Evolutionary conservation across 1,139 yeast genomes (phyloP).

Genomic region (Hyphopichia khmerensis): DNA sequence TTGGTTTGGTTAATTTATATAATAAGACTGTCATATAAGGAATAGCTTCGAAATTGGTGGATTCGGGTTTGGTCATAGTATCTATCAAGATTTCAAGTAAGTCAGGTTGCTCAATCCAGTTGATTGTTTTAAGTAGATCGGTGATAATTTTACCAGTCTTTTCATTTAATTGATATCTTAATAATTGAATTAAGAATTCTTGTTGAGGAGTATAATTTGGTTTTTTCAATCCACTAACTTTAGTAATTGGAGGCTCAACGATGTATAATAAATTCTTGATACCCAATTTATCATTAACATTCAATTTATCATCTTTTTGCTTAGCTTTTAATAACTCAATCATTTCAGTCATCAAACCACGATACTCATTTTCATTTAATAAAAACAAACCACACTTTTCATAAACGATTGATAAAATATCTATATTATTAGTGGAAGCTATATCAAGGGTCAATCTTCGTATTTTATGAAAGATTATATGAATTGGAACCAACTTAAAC

Average conservation of each 20-base stretch:
- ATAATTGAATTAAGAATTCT: conserved; percentile 48
- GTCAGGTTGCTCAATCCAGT: conserved; percentile 44
- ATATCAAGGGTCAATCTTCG: conserved; percentile 54
- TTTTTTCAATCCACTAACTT: conserved; percentile 19
- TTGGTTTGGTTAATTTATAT: conserved; percentile 17
- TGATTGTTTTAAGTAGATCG: conserved; percentile 42
- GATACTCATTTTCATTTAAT: conserved; percentile 59
- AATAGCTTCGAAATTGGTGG: conserved; percentile 57
- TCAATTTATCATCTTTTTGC: conserved; percentile 49
- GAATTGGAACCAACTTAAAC: conserved; percentile 72
- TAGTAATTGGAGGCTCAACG: conserved; percentile 57
- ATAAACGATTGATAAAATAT: conserved; percentile 62
- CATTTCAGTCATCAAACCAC: conserved; percentile 62
- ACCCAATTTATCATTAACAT: conserved; percentile 57
- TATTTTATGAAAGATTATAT: conserved; percentile 70
- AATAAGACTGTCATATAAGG: conserved; percentile 51
- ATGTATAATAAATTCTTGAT: conserved; percentile 58
- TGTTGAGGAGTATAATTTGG: conserved; percentile 37
- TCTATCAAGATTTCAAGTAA: conserved; percentile 43
- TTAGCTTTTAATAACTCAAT: conserved; percentile 54
- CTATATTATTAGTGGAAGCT: conserved; percentile 57
- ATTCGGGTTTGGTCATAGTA: conserved; percentile 62
- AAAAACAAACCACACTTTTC: conserved; percentile 76
- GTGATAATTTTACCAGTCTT: conserved; percentile 35
- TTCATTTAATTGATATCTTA: conserved; percentile 50